phyloP scores from a whole-genome alignment of 371 early-diverging fungal genomes.

The Nematocida parisii region DNA sequence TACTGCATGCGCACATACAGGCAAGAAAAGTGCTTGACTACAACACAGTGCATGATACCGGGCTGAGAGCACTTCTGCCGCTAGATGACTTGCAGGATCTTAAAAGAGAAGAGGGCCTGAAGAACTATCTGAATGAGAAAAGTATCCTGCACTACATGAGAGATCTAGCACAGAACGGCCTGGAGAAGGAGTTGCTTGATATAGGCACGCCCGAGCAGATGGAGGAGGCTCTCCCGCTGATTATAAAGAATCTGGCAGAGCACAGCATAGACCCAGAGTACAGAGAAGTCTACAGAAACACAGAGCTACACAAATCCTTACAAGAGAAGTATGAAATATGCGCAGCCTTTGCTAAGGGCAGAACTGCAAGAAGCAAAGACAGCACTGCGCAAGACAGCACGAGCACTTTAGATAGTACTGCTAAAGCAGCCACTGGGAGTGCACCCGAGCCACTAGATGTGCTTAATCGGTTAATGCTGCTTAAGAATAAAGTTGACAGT shows the following conservation, averaged over 20 bases:
- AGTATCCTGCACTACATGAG: constrained; percentile 1
- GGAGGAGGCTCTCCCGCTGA: not conserved
- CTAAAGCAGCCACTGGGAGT: not conserved
- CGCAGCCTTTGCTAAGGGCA: not conserved
- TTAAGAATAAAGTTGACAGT: constrained; percentile 8
- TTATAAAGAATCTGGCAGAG: constrained; percentile 13
- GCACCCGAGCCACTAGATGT: not conserved
- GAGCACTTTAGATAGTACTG: not conserved
- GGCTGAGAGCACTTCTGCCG: constrained; percentile 15
- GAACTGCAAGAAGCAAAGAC: not conserved
- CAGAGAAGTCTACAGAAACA: constrained; percentile 27
- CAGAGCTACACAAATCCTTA: not conserved
- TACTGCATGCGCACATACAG: constrained; percentile 36
- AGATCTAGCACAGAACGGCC: not conserved
- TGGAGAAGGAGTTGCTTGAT: constrained; percentile 27
- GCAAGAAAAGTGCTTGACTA: constrained; percentile 18
- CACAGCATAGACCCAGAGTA: constrained; percentile 7
- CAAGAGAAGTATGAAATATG: constrained; percentile 21
- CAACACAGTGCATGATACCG: constrained; percentile 16
- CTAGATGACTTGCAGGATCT: constrained; percentile 16
- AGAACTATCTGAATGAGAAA: constrained; percentile 3
- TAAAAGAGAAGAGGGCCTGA: constrained; percentile 10
- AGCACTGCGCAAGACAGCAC: not conserved
- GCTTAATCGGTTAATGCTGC: not conserved
- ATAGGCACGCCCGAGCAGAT: not conserved